Percentiles rank a stretch among this genome's conserved stretches.
These are phyloP conservation scores for Magnaporthales sp. DNA, from an alignment of 2,329 filamentous ascomycete genomes.

Conservation along the genomic window DNA sequence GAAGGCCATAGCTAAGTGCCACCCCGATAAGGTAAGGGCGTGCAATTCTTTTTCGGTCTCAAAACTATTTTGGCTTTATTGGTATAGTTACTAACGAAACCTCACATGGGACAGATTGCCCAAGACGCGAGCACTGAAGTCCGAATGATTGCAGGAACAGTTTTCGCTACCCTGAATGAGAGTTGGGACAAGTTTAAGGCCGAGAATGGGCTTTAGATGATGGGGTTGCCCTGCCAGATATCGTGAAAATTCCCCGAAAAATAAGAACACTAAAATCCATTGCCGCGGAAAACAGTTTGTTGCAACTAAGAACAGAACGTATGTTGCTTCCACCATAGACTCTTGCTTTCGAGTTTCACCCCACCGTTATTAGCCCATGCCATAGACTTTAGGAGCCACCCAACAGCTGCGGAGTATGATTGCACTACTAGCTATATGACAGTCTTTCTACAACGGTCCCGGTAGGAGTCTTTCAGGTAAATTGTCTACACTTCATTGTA, in stretches of 20 bases:
- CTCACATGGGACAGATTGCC: slow-evolving; percentile 37
- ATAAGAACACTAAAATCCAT: not conserved
- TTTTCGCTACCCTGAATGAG: slow-evolving; percentile 63
- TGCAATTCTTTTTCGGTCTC: not conserved
- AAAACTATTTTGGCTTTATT: not conserved
- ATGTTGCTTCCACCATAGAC: not conserved
- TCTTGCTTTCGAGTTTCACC: not conserved
- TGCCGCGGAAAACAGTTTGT: not conserved
- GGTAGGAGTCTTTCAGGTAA: not conserved
- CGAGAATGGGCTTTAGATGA: slow-evolving; percentile 51
- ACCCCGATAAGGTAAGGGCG: slow-evolving; percentile 85
- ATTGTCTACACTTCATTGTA: not conserved
- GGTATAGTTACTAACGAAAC: not conserved
- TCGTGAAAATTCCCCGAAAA: not conserved
- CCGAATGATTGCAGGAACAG: slow-evolving; percentile 54
- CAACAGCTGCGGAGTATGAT: too few species aligned
- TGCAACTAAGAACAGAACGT: not conserved
- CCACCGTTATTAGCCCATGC: not conserved
- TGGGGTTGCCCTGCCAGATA: not conserved
- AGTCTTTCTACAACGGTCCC: not conserved
- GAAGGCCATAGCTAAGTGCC: slow-evolving; percentile 98
- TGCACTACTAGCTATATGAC: not conserved
- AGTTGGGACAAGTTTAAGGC: slow-evolving; percentile 67
- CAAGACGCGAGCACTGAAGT: slow-evolving; percentile 58
- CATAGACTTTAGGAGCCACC: not conserved